phyloP scores from a whole-genome alignment of 1,284 basidiomycete species.

The Hemileia vastatrix region DNA sequence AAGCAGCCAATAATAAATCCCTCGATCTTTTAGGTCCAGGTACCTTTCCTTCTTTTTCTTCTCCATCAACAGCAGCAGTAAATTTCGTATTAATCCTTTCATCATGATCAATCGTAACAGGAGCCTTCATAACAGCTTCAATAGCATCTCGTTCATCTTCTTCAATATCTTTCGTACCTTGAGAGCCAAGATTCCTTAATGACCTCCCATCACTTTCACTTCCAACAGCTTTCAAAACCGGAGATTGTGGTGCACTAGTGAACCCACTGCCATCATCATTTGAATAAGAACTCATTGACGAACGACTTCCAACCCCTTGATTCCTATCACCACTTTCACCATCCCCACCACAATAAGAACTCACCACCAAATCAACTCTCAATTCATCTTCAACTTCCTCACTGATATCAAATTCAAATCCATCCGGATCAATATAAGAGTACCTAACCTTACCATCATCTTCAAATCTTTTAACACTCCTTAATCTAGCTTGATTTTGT shows the following conservation, averaged over 20 bases:
- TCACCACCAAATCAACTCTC: slow-evolving; percentile 46
- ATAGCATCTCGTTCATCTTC: slow-evolving; percentile 21
- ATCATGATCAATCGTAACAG: slow-evolving; percentile 15
- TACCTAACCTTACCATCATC: slow-evolving; percentile 63
- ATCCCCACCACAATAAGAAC: neutral
- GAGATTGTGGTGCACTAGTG: slow-evolving; percentile 23
- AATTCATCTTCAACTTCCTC: slow-evolving; percentile 81
- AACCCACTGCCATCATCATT: slow-evolving; percentile 25
- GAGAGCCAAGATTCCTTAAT: slow-evolving; percentile 10
- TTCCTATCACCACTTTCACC: neutral
- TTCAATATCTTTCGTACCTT: neutral
- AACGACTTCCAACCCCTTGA: slow-evolving; percentile 1
- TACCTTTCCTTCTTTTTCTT: neutral
- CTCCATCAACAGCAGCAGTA: neutral
- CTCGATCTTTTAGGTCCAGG: slow-evolving; percentile 23
- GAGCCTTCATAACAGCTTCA: slow-evolving; percentile 10
- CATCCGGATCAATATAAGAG: slow-evolving; percentile 76
- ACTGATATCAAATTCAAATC: slow-evolving; percentile 74
- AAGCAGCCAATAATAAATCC: slow-evolving; percentile 15
- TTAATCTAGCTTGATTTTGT: slow-evolving; percentile 70
- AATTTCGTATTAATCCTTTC: neutral
- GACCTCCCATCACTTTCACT: neutral
- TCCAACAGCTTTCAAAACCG: neutral
- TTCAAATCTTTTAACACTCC: slow-evolving; percentile 58
- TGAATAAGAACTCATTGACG: slow-evolving; percentile 23